phyloP scores from a whole-genome alignment of 176 grass and related monocot genomes.

The Tuctoria greenei region DNA sequence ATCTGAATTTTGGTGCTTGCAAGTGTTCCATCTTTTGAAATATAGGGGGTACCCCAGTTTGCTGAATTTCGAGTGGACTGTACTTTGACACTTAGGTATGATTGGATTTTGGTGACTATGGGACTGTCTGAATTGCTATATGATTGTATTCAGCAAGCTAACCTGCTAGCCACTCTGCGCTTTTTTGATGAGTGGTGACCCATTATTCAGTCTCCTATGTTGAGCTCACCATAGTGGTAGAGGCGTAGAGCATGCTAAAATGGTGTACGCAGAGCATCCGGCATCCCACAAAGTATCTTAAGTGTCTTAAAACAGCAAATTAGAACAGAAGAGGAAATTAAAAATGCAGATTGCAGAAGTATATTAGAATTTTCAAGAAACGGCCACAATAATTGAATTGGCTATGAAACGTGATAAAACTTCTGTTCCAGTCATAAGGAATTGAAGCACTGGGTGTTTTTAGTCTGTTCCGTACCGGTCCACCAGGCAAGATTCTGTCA shows the following conservation, averaged over 20 bases:
- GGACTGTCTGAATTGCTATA: neutral
- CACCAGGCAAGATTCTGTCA: neutral
- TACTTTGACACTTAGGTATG: neutral
- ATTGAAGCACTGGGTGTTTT: neutral
- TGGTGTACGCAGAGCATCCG: too few species aligned
- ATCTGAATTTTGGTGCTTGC: neutral
- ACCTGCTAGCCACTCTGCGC: neutral
- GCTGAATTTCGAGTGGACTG: neutral
- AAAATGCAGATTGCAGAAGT: neutral
- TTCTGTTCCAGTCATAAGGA: neutral
- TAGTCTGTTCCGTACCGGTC: neutral
- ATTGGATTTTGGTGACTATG: too few species aligned
- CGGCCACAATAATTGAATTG: neutral
- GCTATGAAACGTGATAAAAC: neutral
- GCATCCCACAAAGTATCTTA: too few species aligned
- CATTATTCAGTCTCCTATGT: neutral
- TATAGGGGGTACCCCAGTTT: neutral
- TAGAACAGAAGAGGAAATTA: neutral
- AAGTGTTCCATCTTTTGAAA: neutral
- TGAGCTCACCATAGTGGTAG: neutral
- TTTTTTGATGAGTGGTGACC: neutral
- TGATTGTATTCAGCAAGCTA: neutral
- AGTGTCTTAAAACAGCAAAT: neutral
- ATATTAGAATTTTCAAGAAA: neutral
- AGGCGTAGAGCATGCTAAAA: neutral